Conservation (phyloP, 225 moss, liverwort and hornwort genomes). For the Sphagnum contortum region DNA sequence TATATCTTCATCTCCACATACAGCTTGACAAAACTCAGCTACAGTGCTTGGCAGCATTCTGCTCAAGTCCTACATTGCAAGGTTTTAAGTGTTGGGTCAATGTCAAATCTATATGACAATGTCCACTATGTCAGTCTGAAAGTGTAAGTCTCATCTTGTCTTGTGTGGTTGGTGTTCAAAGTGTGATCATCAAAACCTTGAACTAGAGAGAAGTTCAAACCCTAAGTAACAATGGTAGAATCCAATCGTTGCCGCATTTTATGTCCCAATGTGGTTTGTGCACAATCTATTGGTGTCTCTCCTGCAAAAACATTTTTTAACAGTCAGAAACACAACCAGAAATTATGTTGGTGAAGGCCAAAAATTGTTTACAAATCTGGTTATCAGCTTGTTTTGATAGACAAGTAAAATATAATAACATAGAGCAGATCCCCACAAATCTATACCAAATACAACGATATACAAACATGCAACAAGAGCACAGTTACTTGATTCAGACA, state of each 20-base stretch:
- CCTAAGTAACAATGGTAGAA: constrained; percentile 1
- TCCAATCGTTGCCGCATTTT: constrained; percentile 82
- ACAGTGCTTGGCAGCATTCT: too few relatives aligned
- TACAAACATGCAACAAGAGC: too few relatives aligned
- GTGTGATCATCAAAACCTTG: too few relatives aligned
- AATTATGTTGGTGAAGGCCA: background rate
- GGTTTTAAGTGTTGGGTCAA: too few relatives aligned
- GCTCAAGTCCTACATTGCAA: too few relatives aligned
- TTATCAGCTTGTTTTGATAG: background rate
- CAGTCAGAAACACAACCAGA: background rate
- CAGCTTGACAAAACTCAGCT: too few relatives aligned
- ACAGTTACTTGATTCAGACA: background rate
- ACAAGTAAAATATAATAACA: background rate
- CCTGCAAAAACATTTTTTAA: constrained; percentile 31
- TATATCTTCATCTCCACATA: too few relatives aligned
- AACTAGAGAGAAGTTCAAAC: too few relatives aligned
- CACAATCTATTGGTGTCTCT: constrained; percentile 91
- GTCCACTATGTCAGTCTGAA: too few relatives aligned
- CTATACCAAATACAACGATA: background rate
- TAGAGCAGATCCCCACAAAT: background rate
- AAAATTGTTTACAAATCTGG: background rate
- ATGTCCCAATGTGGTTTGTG: constrained; percentile 85
- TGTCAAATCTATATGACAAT: too few relatives aligned
- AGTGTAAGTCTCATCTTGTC: too few relatives aligned
- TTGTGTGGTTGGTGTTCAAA: too few relatives aligned